phyloP scores from a whole-genome alignment of 1,139 yeast genomes.

The Geotrichum restrictum region DNA sequence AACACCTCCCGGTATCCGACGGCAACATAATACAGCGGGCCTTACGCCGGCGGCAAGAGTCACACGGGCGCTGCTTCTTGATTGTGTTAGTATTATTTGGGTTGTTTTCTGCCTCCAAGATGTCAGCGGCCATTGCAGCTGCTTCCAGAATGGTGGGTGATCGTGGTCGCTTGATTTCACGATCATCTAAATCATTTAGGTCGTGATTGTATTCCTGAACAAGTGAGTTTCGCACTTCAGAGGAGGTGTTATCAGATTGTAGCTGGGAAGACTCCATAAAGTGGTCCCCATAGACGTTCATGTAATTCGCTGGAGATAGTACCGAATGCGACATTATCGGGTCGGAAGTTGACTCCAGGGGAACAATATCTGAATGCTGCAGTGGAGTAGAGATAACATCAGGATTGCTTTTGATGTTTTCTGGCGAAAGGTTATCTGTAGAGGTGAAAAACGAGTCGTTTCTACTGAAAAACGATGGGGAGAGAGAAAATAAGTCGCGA shows the following conservation, averaged over 20 bases:
- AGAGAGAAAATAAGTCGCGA: conserved; percentile 4
- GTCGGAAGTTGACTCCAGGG: background rate
- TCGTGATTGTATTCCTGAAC: background rate
- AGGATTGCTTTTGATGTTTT: too few species aligned
- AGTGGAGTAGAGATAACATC: background rate
- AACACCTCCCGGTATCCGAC: conserved; percentile 34
- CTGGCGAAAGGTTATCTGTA: background rate
- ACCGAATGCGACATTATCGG: too few species aligned
- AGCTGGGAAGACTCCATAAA: background rate
- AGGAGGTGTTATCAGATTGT: background rate
- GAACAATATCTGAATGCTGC: background rate
- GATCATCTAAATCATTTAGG: too few species aligned
- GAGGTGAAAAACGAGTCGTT: background rate
- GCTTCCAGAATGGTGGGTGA: conserved; percentile 19
- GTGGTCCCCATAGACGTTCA: background rate
- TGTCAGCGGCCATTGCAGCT: conserved; percentile 23
- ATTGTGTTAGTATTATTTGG: background rate
- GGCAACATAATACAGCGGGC: conserved; percentile 39
- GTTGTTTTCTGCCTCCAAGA: conserved; percentile 12
- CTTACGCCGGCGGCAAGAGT: conserved; percentile 36
- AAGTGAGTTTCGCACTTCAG: background rate
- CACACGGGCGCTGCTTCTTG: conserved; percentile 30
- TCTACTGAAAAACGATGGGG: background rate
- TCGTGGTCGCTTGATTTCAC: conserved; percentile 1
- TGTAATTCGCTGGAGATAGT: background rate